These are phyloP conservation scores for Globisporangium alternatum DNA, from an alignment of 352 stramenopile species.

Conservation along the genomic window DNA sequence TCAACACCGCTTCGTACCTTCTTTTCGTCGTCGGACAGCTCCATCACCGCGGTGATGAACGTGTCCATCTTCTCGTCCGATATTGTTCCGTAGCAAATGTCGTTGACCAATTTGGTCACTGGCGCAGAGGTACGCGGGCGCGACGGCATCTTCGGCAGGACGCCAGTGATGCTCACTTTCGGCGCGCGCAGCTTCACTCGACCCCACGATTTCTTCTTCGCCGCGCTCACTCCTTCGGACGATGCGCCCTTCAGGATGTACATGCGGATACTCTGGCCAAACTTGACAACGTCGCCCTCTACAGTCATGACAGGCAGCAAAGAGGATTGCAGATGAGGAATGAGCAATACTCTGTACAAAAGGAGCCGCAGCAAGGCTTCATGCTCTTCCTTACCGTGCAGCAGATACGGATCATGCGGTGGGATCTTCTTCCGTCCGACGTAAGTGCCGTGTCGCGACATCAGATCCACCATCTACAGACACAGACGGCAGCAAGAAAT, in stretches of 20 bases:
- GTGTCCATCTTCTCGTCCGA: slow-evolving; percentile 69
- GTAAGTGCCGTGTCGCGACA: slow-evolving; percentile 87
- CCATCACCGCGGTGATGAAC: slow-evolving; percentile 67
- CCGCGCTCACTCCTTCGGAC: slow-evolving; percentile 53
- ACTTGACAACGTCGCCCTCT: slow-evolving; percentile 86
- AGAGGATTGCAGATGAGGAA: background rate
- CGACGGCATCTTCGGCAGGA: slow-evolving; percentile 64
- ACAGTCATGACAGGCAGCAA: background rate
- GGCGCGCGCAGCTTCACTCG: slow-evolving; percentile 72
- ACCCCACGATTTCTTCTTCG: slow-evolving; percentile 82
- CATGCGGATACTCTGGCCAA: slow-evolving; percentile 83
- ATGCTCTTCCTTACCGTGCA: slow-evolving; percentile 56
- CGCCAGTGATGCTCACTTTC: slow-evolving; percentile 63
- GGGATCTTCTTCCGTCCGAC: slow-evolving; percentile 82
- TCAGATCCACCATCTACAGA: slow-evolving; percentile 80
- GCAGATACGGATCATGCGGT: slow-evolving; percentile 76
- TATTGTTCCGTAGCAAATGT: slow-evolving; percentile 75
- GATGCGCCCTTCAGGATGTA: slow-evolving; percentile 81
- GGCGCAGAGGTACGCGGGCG: slow-evolving; percentile 52
- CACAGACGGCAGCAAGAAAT: background rate
- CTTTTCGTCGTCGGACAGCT: slow-evolving; percentile 62
- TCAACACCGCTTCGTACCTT: slow-evolving; percentile 34
- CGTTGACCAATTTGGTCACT: slow-evolving; percentile 80
- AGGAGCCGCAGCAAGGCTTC: background rate
- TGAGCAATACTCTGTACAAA: background rate